Percentiles rank a stretch among this genome's conserved stretches.
phyloP scores from a whole-genome alignment of 805 yeast genomes.

The Metschnikowia amazonensis region DNA sequence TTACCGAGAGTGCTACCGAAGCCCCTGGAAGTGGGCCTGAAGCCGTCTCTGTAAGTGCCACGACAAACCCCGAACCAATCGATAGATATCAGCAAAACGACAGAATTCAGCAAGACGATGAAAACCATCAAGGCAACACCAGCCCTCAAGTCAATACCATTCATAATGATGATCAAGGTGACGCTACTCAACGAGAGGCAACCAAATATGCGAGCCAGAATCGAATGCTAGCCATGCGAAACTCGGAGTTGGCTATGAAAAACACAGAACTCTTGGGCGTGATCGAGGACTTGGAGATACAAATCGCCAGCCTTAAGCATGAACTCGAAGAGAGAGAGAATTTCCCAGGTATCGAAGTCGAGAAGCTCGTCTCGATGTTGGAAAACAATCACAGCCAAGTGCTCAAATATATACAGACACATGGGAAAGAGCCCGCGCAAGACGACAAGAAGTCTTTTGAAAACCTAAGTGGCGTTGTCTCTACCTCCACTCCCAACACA shows the following conservation, averaged over 20 bases:
- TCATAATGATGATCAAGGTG: too few relatives aligned
- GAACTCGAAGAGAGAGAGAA: constrained; percentile 3
- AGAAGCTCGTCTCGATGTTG: neutral
- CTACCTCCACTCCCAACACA: constrained; percentile 5
- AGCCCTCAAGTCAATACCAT: too few relatives aligned
- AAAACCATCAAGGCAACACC: too few relatives aligned
- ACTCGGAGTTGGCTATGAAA: constrained; percentile 48
- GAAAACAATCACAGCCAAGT: constrained; percentile 1
- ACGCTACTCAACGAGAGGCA: neutral
- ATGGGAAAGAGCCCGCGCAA: neutral
- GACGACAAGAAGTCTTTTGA: neutral
- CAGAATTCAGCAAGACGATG: neutral
- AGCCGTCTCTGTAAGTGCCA: neutral
- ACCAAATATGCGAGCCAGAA: constrained; percentile 44
- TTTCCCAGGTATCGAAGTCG: neutral
- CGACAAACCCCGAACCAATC: neutral
- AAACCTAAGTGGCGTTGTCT: neutral
- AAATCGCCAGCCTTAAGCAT: constrained; percentile 29
- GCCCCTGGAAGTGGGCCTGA: neutral
- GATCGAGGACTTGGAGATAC: constrained; percentile 47
- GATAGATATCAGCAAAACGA: neutral
- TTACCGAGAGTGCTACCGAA: neutral
- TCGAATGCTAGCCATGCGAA: constrained; percentile 55
- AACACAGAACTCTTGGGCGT: constrained; percentile 52
- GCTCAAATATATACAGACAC: neutral